Evolutionary conservation across 2,329 filamentous ascomycete species (phyloP), one percentile per base, ranked within the genome.

Genomic region (Aspergillus amoenus): DNA sequence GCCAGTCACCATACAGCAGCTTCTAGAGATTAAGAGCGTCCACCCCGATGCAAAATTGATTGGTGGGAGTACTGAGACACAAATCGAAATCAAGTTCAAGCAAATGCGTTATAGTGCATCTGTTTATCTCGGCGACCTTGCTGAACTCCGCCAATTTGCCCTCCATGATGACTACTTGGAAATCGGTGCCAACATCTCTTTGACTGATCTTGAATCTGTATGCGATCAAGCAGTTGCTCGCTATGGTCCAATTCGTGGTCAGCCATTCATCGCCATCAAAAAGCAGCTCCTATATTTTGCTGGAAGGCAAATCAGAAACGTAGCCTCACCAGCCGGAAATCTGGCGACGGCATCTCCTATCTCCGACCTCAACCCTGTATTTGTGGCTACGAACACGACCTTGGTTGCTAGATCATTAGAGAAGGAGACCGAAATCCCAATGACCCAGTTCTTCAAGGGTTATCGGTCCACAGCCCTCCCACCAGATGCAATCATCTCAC

Each of bases 31-130:
- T 77, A 97, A 97, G 79, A 87, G 82, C 66, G 86, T 84, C 0
- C 88, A 91, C 64, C 93, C 93, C 0, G 86, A 88, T 24, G 91
- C 93, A 4, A 99, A 97, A 75, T 86, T 99, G 60, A 96, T 99
- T 60, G 93, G 92, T 49, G 94, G 94, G 60, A 96, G 92, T 71
- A 96, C 93, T 2, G 94, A 99, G 74, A 97, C 93, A 0, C 94
- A 97, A 75, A 97, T 99, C 59, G 94, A 99, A 76, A 90, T 95
- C 77, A 97, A 96, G 76, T 97, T 99, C 83, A 97, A 97, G 78
- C 91, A 88, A 1, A 85, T 96, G 80, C 84, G 92, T 66, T 97
- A 97, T 70, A 88, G 88, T 4, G 86, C 90, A 1, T 97, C 93
- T 0, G 90, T 99, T 0, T 97, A 89, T 64, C 90, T 97, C 9